Evolutionary conservation across 768 basidiomycete species (phyloP), one percentile per base, ranked within the genome.

Genomic region (Floccularia luteovirens): DNA sequence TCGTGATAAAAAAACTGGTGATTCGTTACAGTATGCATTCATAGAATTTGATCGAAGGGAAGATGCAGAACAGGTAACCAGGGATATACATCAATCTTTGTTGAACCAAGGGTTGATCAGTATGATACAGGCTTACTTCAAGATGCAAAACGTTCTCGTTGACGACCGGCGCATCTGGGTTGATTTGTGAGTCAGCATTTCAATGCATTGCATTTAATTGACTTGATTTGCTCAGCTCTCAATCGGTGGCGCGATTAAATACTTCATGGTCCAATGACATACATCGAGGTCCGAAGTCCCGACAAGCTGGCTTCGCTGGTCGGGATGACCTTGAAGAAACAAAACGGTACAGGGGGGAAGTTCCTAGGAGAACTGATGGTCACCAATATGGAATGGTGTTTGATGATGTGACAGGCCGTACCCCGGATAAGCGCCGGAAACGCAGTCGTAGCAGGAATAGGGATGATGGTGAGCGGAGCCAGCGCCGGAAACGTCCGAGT

Each of bases 161-260:
- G 96, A 99, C 55, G 96, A 99, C 60, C 77, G 92, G 11, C 79
- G 96, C 10, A 98, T 99, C 53, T 98, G 94, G 90, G 94, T 99
- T 46, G 96, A 98, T 62, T 98, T 99, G 85, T 93, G 51, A 45
- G 85, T 70, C 25, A 14, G 37, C 31, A n/a, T 31, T 49, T n/a
- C 25, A 31, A 34, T 40, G 13, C 25, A 19, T 25, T 25, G 35
- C 24, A 22, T 24, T 7, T 35, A 33, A 22, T 30, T 10, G 38
- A 39, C 12, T 34, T 53, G 41, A 36, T 39, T 3, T 17, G 12
- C 52, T 52, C 39, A 72, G 87, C 70, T 93, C 90, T 5, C 92
- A 98, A 70, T 96, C 93, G 11, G 94, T 99, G 36, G 85, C 92
- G 2, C 83, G 84, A 36, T 61, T 90, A 36, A 93, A 94, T 56